Conservation (phyloP, 1,284 basidiomycete genomes). For the Malassezia yamatoensis region DNA sequence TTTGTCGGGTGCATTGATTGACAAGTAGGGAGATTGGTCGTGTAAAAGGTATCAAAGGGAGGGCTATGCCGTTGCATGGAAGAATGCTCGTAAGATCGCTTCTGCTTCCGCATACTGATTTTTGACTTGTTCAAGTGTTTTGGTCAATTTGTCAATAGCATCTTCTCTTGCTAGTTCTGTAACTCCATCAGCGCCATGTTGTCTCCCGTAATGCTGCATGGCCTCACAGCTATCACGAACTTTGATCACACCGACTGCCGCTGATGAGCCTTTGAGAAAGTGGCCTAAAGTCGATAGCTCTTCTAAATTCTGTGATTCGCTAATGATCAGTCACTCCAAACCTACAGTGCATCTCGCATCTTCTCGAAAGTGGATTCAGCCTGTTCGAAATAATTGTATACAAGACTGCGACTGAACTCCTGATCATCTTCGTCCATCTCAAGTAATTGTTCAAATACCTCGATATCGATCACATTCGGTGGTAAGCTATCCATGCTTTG, state of each 20-base stretch:
- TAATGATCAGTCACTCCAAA: conserved; percentile 39
- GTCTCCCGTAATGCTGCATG: conserved; percentile 71
- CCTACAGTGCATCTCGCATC: conserved; percentile 71
- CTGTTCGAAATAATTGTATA: conserved; percentile 63
- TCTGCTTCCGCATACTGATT: conserved; percentile 39
- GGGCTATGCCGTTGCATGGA: conserved; percentile 20
- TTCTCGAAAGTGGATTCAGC: conserved; percentile 59
- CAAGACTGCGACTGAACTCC: conserved; percentile 70
- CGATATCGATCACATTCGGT: conserved; percentile 58
- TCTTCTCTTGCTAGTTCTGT: conserved; percentile 24
- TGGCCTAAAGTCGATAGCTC: conserved; percentile 70
- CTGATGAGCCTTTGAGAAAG: conserved; percentile 88
- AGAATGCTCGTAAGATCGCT: conserved; percentile 45
- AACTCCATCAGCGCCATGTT: conserved; percentile 47
- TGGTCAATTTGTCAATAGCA: conserved; percentile 26
- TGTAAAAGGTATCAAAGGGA: neutral
- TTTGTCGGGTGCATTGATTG: neutral
- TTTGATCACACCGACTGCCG: conserved; percentile 69
- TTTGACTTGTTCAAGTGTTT: conserved; percentile 32
- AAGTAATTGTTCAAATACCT: conserved; percentile 70
- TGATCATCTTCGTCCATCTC: conserved; percentile 73
- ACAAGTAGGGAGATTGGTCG: too few relatives aligned
- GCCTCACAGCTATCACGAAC: conserved; percentile 74
- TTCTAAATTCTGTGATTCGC: conserved; percentile 56
- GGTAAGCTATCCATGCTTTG: neutral